Conservation (phyloP, 2,329 filamentous ascomycete species). For the Gnomoniopsis smithogilvyi region DNA sequence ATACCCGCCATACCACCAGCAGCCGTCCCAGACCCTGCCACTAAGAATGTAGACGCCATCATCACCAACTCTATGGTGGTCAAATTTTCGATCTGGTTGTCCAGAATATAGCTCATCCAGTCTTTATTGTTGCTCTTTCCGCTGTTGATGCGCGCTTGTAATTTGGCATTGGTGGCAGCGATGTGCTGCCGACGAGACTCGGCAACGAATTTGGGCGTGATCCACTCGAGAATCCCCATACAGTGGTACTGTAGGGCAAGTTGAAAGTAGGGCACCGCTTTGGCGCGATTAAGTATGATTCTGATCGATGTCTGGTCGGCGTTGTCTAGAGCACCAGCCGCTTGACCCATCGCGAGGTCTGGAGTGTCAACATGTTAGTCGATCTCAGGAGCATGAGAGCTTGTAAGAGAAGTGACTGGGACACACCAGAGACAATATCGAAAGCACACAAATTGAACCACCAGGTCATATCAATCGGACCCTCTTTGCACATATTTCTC, state of each 20-base stretch:
- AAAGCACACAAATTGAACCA: conserved; percentile 25
- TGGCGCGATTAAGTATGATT: conserved; percentile 1
- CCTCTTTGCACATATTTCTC: neutral
- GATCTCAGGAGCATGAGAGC: neutral
- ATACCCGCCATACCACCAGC: conserved; percentile 35
- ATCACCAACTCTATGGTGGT: conserved; percentile 18
- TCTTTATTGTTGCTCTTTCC: conserved; percentile 17
- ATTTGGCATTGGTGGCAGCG: neutral
- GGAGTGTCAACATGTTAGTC: neutral
- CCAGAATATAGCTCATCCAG: conserved; percentile 20
- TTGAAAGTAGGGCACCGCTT: neutral
- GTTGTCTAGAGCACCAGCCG: conserved; percentile 1
- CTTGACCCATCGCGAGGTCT: conserved; percentile 7
- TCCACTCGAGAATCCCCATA: neutral
- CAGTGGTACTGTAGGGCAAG: neutral
- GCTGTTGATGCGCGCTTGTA: conserved; percentile 1
- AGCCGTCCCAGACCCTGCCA: conserved; percentile 47
- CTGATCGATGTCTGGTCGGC: conserved; percentile 4
- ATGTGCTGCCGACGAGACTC: conserved; percentile 4
- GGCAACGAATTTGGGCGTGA: conserved; percentile 1
- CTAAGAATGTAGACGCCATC: conserved; percentile 28
- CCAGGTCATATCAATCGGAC: conserved; percentile 19
- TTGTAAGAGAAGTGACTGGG: too few species aligned
- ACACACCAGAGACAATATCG: conserved; percentile 19
- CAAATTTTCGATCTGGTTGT: conserved; percentile 18